phyloP scores from a whole-genome alignment of 371 early-diverging fungal genomes.

The Lichtheimia corymbifera region DNA sequence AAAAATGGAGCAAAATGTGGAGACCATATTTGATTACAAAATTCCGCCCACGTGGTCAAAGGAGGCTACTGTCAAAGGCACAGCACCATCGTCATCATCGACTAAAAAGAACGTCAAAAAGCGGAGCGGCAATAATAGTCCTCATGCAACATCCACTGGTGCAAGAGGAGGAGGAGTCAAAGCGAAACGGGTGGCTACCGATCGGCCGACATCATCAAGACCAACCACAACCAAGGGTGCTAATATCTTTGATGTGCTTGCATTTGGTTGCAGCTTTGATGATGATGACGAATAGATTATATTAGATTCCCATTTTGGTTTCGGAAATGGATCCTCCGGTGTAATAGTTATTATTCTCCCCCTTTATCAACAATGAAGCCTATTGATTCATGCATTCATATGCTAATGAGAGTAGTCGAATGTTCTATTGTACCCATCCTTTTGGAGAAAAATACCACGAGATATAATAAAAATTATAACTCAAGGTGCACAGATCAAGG shows the following conservation, averaged over 20 bases:
- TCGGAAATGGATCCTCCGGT: not conserved
- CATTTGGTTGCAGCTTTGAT: constrained; percentile 44
- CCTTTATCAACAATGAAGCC: too few species aligned
- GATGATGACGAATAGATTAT: constrained; percentile 9
- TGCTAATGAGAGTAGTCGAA: not conserved
- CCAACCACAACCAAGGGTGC: constrained; percentile 10
- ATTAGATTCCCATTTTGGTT: not conserved
- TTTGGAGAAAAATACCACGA: not conserved
- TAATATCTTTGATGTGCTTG: constrained; percentile 37
- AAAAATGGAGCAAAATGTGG: constrained; percentile 15
- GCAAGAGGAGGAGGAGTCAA: not conserved
- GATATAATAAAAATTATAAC: not conserved
- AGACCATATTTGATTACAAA: constrained; percentile 27
- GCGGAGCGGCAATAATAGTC: constrained; percentile 14
- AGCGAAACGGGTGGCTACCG: constrained; percentile 3
- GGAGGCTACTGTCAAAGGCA: not conserved
- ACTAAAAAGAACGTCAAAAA: constrained; percentile 16
- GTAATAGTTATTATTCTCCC: too few species aligned
- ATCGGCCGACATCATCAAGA: constrained; percentile 8
- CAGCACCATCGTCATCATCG: not conserved
- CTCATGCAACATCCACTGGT: not conserved
- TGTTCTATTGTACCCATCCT: not conserved
- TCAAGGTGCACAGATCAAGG: constrained; percentile 1
- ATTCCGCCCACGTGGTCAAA: constrained; percentile 8
- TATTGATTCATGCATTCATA: too few species aligned